Evolutionary conservation across 805 yeast genomes (phyloP).

Genomic region (Metschnikowia dekortorum): DNA sequence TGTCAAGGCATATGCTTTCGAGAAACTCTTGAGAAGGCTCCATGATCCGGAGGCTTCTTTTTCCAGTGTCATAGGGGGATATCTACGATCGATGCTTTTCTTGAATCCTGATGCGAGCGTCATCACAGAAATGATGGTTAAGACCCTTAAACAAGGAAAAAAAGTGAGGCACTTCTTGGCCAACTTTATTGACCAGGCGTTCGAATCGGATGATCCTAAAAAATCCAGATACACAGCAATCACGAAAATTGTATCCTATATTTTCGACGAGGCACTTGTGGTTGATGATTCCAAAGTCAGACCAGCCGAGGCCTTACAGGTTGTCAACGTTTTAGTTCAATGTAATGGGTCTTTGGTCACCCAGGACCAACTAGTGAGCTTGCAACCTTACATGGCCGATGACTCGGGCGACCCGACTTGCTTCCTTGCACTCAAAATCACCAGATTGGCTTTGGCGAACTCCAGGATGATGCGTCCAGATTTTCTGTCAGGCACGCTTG

Average conservation of each 20-base stretch:
- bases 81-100: conserved; percentile 28
- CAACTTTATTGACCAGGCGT: conserved; percentile 1
- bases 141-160: conserved; percentile 13
- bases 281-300: not conserved
- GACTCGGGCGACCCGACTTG: conserved; percentile 42
- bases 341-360: conserved; percentile 50
- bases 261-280: conserved; percentile 6
- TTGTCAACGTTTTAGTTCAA: conserved; percentile 54
- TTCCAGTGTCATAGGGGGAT: conserved; percentile 36
- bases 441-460: conserved; percentile 46
- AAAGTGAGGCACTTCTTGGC: conserved; percentile 19
- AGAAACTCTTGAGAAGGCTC: conserved; percentile 48
- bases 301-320: conserved; percentile 27
- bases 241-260: not conserved
- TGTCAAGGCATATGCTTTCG: conserved; percentile 41
- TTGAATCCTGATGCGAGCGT: not conserved
- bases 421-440: conserved; percentile 50
- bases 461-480: conserved; percentile 44
- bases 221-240: not conserved
- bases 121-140: not conserved
- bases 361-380: conserved; percentile 60
- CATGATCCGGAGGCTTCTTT: conserved; percentile 67
- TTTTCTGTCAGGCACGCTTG: conserved; percentile 48
- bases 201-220: not conserved
- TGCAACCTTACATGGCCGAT: conserved; percentile 62